phyloP scores from a whole-genome alignment of 2,329 filamentous ascomycete species.

The Hymenoscyphus fraxineus region DNA sequence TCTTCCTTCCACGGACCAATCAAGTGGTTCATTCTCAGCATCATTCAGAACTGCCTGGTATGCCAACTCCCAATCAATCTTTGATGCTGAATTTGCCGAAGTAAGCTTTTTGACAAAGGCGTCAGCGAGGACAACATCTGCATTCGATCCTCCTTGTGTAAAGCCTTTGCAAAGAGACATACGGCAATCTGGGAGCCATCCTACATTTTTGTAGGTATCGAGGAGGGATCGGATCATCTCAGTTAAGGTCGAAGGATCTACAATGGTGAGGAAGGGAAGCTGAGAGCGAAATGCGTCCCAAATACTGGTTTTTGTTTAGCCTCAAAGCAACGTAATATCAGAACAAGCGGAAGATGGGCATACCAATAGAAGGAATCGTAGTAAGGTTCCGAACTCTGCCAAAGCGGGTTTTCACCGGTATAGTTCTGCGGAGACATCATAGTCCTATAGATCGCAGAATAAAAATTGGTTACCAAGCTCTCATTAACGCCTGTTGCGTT shows the following conservation, averaged over 20 bases:
- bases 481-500: slow-evolving; percentile 48
- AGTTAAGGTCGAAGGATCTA: slow-evolving; percentile 61
- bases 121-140: slow-evolving; percentile 66
- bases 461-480: slow-evolving; percentile 59
- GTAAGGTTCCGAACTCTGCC: slow-evolving; percentile 64
- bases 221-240: slow-evolving; percentile 69
- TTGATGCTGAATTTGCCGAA: slow-evolving; percentile 25
- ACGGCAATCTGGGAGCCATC: slow-evolving; percentile 34
- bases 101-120: slow-evolving; percentile 63
- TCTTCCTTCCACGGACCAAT: slow-evolving; percentile 68
- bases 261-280: slow-evolving; percentile 65
- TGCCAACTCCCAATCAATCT: slow-evolving; percentile 65
- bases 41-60: slow-evolving; percentile 71
- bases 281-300: slow-evolving; percentile 71
- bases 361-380: slow-evolving; percentile 67
- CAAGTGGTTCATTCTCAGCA: slow-evolving; percentile 45
- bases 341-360: background rate
- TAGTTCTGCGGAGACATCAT: slow-evolving; percentile 72
- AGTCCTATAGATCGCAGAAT: slow-evolving; percentile 65
- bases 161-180: slow-evolving; percentile 74
- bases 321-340: background rate
- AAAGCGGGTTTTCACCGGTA: slow-evolving; percentile 67
- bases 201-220: slow-evolving; percentile 65
- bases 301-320: slow-evolving; percentile 45
- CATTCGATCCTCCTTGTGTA: slow-evolving; percentile 73